These are phyloP conservation scores for Saccharum hybrid DNA, from an alignment of 202 grass and related monocot species.

Conservation along the genomic window DNA sequence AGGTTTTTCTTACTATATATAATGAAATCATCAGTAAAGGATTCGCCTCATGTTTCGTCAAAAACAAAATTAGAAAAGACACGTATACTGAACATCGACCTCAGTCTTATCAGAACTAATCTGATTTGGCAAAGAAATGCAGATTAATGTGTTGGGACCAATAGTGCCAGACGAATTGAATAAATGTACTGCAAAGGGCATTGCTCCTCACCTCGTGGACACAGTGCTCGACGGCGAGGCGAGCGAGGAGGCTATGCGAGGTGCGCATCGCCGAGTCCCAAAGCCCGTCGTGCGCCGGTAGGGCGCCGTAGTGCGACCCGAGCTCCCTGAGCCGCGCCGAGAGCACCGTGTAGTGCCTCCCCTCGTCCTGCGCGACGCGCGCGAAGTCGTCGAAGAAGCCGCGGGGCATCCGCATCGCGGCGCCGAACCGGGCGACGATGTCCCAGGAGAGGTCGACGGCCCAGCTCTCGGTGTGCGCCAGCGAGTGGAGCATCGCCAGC, in stretches of 20 bases:
- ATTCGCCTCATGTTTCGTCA: not conserved
- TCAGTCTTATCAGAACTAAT: not conserved
- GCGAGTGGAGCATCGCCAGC: conserved; percentile 80
- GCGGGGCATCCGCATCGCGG: conserved; percentile 59
- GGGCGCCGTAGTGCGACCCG: conserved; percentile 74
- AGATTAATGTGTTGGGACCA: not conserved
- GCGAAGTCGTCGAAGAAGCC: conserved; percentile 88
- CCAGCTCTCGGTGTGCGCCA: conserved; percentile 95
- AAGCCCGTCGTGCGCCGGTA: conserved; percentile 84
- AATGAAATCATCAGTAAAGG: not conserved
- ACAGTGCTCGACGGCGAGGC: conserved; percentile 85
- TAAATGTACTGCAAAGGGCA: not conserved
- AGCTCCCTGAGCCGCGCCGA: conserved; percentile 66
- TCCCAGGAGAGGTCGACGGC: conserved; percentile 94
- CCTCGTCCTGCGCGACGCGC: conserved; percentile 74
- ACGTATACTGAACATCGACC: not conserved
- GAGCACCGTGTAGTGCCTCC: conserved; percentile 68
- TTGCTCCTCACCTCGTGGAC: conserved; percentile 69
- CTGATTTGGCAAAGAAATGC: not conserved
- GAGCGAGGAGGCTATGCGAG: conserved; percentile 63
- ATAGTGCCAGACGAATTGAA: not conserved
- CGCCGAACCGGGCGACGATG: conserved; percentile 83
- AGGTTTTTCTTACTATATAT: not conserved
- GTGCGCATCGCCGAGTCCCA: conserved; percentile 88
- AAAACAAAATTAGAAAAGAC: not conserved